Conservation (phyloP, 2,329 filamentous ascomycete genomes). For the Neonectria faginata region DNA sequence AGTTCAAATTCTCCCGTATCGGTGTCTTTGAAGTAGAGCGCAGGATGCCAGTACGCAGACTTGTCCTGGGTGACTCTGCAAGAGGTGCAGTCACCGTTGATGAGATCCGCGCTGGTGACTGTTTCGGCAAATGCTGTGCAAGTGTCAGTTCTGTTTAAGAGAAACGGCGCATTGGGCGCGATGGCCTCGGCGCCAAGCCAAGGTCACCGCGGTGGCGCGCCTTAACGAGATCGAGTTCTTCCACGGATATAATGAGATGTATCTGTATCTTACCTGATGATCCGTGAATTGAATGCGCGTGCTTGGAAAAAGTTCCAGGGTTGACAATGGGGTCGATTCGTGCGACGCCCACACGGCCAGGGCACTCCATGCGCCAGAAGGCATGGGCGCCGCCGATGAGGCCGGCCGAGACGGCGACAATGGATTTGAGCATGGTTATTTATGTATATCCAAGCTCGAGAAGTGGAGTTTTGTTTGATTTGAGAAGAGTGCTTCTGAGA, state of each 20-base stretch:
- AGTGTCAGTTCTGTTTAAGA: constrained; percentile 33
- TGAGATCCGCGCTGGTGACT: constrained; percentile 69
- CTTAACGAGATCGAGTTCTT: not conserved
- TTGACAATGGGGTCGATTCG: constrained; percentile 83
- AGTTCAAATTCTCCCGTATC: constrained; percentile 73
- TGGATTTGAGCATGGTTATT: constrained; percentile 50
- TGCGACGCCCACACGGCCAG: constrained; percentile 74
- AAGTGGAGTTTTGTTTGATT: constrained; percentile 23
- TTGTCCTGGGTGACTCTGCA: constrained; percentile 84
- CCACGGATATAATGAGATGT: not conserved
- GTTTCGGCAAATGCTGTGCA: constrained; percentile 71
- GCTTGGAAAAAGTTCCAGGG: constrained; percentile 67
- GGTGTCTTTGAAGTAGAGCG: constrained; percentile 79
- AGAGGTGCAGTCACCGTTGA: constrained; percentile 77
- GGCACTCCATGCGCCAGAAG: constrained; percentile 93
- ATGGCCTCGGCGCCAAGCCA: not conserved
- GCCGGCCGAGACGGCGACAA: constrained; percentile 49
- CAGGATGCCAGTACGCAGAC: constrained; percentile 89
- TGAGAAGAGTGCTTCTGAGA: constrained; percentile 37
- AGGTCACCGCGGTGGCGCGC: not conserved
- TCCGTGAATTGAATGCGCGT: constrained; percentile 82
- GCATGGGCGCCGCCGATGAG: constrained; percentile 63
- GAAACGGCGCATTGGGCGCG: not conserved
- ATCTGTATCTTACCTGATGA: constrained; percentile 72
- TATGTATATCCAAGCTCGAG: constrained; percentile 43